phyloP scores from a whole-genome alignment of 305 asterid species.

The Fraxinus sp. region DNA sequence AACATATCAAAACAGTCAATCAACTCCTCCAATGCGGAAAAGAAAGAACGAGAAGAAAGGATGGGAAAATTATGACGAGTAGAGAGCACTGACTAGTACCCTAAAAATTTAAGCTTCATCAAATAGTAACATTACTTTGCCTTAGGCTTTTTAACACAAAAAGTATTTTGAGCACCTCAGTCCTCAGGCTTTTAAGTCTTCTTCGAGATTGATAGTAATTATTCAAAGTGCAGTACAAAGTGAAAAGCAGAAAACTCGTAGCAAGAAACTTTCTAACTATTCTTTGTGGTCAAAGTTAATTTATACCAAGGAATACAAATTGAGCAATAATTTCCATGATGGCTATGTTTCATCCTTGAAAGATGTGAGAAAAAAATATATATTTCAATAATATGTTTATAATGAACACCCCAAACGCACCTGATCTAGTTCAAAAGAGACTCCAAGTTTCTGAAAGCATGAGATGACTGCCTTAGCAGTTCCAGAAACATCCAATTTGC shows the following conservation, averaged over 20 bases:
- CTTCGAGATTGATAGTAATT: neutral
- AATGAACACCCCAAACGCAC: slow-evolving; percentile 29
- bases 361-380: neutral
- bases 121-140: neutral
- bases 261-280: neutral
- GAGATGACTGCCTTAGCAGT: slow-evolving; percentile 95
- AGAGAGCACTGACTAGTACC: neutral
- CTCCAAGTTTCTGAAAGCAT: slow-evolving; percentile 88
- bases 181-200: neutral
- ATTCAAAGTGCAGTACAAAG: neutral
- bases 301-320: neutral
- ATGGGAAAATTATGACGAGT: neutral
- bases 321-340: neutral
- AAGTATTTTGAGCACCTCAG: neutral
- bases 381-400: neutral
- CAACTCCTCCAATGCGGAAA: neutral
- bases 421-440: slow-evolving; percentile 66
- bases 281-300: neutral
- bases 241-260: neutral
- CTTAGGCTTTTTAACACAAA: neutral
- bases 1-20: neutral
- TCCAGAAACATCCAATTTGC: slow-evolving; percentile 87
- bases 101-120: neutral
- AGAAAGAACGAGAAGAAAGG: neutral
- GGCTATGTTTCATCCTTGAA: neutral